Conservation (phyloP, 768 basidiomycete species). For the Trametes gibbosa region DNA sequence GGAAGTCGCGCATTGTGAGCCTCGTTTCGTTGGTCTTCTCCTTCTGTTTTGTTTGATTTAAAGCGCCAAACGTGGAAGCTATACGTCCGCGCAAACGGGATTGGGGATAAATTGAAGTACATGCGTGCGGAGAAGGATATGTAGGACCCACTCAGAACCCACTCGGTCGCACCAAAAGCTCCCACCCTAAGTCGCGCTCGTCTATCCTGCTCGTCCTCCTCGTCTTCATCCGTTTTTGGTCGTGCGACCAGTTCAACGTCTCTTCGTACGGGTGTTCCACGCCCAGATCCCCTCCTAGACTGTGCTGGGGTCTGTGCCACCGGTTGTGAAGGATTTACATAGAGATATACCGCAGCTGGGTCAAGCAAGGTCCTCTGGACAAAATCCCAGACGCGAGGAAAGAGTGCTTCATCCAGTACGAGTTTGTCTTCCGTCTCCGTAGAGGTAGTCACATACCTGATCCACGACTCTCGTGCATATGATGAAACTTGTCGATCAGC, state of each 20-base stretch:
- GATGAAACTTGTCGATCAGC: slow-evolving; percentile 60
- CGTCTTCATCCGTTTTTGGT: slow-evolving; percentile 54
- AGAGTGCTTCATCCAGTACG: slow-evolving; percentile 31
- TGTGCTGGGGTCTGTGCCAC: slow-evolving; percentile 32
- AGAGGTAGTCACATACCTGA: slow-evolving; percentile 28
- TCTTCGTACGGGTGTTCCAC: slow-evolving; percentile 34
- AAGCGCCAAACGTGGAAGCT: slow-evolving; percentile 8
- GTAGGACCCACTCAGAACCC: slow-evolving; percentile 54
- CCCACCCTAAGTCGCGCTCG: slow-evolving; percentile 67
- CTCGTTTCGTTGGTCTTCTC: neutral
- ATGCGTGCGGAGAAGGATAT: slow-evolving; percentile 1
- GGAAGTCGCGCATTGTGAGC: slow-evolving; percentile 27
- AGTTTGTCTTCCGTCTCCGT: slow-evolving; percentile 24
- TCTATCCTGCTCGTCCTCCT: slow-evolving; percentile 70
- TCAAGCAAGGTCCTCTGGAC: slow-evolving; percentile 55
- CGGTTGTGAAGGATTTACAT: slow-evolving; percentile 62
- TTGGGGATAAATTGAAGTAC: slow-evolving; percentile 6
- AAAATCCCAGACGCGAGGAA: slow-evolving; percentile 47
- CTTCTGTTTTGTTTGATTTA: slow-evolving; percentile 2
- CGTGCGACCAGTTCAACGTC: slow-evolving; percentile 34
- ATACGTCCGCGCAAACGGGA: neutral
- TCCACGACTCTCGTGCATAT: slow-evolving; percentile 56
- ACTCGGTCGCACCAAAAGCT: slow-evolving; percentile 62
- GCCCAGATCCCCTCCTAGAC: slow-evolving; percentile 30
- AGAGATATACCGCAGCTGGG: slow-evolving; percentile 54